A percentile compares a stretch with the other conserved stretches of the same genome.
These are phyloP conservation scores for Adansonia gregorii DNA, from an alignment of 441 rosid species.

Conservation along the genomic window DNA sequence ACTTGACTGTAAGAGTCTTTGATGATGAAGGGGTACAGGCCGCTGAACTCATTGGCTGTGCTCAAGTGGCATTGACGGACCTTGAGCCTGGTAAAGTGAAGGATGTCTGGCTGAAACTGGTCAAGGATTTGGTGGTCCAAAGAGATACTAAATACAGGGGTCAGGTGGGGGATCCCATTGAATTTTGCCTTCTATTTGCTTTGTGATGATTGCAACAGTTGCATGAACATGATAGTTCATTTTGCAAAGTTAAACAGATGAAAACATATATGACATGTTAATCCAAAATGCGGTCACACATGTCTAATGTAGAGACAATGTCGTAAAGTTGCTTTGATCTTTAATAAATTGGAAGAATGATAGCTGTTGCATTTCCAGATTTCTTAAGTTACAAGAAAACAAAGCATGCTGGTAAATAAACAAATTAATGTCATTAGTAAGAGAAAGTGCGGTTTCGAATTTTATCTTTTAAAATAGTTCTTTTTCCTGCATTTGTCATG, in stretches of 20 bases:
- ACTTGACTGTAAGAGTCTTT: slow-evolving; percentile 69
- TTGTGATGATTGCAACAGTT: slow-evolving; percentile 5
- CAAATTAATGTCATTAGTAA: background rate
- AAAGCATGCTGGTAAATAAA: background rate
- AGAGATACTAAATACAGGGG: slow-evolving; percentile 92
- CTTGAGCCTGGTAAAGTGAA: slow-evolving; percentile 93
- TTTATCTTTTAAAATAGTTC: background rate
- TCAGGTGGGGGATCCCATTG: slow-evolving; percentile 50
- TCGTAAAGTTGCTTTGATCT: background rate
- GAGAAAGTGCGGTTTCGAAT: background rate
- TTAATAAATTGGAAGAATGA: background rate
- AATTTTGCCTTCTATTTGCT: background rate
- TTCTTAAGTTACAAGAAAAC: background rate
- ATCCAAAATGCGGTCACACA: background rate
- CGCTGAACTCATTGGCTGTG: slow-evolving; percentile 79
- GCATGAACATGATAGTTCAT: background rate
- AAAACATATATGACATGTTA: background rate
- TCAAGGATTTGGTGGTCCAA: slow-evolving; percentile 86
- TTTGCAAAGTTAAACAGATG: background rate
- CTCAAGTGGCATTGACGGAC: slow-evolving; percentile 60
- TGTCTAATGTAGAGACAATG: slow-evolving; percentile 4
- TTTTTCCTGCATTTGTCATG: background rate
- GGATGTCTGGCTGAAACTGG: slow-evolving; percentile 82
- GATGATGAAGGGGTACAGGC: slow-evolving; percentile 93
- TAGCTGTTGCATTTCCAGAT: background rate